phyloP scores from a whole-genome alignment of 352 stramenopile genomes.

The Globisporangium takayamanum region DNA sequence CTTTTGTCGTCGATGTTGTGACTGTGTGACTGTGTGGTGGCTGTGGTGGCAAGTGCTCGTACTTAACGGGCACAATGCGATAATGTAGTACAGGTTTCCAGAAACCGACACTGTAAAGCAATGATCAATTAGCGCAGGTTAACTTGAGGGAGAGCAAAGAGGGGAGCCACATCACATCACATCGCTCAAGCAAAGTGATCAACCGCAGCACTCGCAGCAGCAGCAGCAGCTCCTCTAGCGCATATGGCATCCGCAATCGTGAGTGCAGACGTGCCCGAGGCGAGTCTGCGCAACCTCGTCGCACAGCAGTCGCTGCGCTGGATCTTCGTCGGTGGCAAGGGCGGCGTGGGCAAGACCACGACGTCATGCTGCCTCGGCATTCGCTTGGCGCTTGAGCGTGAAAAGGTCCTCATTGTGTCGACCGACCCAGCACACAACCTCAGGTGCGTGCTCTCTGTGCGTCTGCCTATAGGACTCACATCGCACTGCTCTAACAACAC shows the following conservation, averaged over 20 bases:
- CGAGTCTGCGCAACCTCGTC: slow-evolving; percentile 88
- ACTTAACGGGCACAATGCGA: too few species aligned
- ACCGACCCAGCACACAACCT: slow-evolving; percentile 99
- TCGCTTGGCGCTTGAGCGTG: slow-evolving; percentile 83
- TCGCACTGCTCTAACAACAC: not conserved
- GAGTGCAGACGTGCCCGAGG: slow-evolving; percentile 63
- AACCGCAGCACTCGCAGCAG: too few species aligned
- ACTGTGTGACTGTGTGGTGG: slow-evolving; percentile 8
- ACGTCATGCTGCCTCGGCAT: slow-evolving; percentile 97
- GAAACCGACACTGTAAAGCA: too few species aligned
- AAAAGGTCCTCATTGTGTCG: slow-evolving; percentile 98
- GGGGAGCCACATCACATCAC: too few species aligned
- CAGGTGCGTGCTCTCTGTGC: slow-evolving; percentile 34
- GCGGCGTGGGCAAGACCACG: slow-evolving; percentile 95
- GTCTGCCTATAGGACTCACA: not conserved
- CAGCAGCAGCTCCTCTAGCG: not conserved
- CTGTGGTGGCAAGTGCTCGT: not conserved
- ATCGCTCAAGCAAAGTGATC: too few species aligned
- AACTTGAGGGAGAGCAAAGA: too few species aligned
- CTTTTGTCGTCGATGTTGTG: slow-evolving; percentile 3
- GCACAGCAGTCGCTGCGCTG: slow-evolving; percentile 86
- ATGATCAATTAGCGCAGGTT: too few species aligned
- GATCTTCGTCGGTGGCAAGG: slow-evolving; percentile 96
- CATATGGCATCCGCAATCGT: slow-evolving; percentile 15
- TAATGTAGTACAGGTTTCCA: too few species aligned